phyloP scores from a whole-genome alignment of 306 rosid species.

The Mimosa bimucronata region DNA sequence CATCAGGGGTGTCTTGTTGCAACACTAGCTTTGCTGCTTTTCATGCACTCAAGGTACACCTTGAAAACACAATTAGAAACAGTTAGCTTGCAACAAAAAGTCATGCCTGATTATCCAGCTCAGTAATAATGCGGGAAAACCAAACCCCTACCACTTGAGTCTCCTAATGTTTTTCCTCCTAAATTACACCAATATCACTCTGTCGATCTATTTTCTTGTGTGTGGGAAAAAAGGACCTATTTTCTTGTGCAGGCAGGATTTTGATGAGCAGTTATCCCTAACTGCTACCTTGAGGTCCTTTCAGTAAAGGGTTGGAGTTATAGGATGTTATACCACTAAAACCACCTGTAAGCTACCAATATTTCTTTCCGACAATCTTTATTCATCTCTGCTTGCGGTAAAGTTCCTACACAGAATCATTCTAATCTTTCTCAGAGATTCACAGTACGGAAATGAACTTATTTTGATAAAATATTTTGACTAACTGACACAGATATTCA shows the following conservation, averaged over 20 bases:
- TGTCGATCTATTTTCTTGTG: constrained; percentile 15
- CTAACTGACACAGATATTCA: not conserved
- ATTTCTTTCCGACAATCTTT: constrained; percentile 23
- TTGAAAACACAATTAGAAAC: too few species aligned
- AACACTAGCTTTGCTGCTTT: not conserved
- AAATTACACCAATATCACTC: not conserved
- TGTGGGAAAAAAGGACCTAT: too few species aligned
- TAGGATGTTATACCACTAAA: constrained; percentile 1
- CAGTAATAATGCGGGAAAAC: constrained; percentile 20
- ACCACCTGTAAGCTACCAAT: constrained; percentile 4
- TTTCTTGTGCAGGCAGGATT: constrained; percentile 1
- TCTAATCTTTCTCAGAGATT: constrained; percentile 22
- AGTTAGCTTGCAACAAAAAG: too few species aligned
- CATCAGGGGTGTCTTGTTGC: not conserved
- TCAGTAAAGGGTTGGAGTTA: not conserved
- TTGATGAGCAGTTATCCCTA: constrained; percentile 3
- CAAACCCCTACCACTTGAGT: constrained; percentile 1
- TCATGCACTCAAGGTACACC: not conserved
- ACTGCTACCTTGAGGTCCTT: constrained; percentile 12
- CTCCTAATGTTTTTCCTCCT: not conserved
- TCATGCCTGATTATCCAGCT: too few species aligned
- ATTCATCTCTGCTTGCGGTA: not conserved
- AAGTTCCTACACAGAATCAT: constrained; percentile 21
- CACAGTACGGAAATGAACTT: not conserved
- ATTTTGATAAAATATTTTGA: constrained; percentile 27